phyloP scores from a whole-genome alignment of 2,329 filamentous ascomycete genomes.

The Aspergillus tubingensis region DNA sequence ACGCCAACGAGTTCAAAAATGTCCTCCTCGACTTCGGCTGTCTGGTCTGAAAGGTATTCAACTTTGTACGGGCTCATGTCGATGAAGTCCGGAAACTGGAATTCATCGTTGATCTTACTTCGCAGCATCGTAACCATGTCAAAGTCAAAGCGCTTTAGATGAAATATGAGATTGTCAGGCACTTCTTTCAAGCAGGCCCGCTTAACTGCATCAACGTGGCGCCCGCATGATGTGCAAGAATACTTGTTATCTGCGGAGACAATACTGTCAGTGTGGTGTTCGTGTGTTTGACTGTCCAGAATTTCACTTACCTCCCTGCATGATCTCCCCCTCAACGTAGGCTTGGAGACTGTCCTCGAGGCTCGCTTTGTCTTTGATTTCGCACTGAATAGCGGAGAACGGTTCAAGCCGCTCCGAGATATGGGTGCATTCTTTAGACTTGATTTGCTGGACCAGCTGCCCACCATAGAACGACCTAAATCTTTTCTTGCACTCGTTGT shows the following conservation, averaged over 20 bases:
- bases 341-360: conserved; percentile 86
- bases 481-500: conserved; percentile 65
- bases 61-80: conserved; percentile 90
- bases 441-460: conserved; percentile 89
- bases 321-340: conserved; percentile 94
- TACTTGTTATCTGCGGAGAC: conserved; percentile 80
- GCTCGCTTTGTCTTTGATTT: conserved; percentile 86
- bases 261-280: conserved; percentile 22
- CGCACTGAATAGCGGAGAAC: conserved; percentile 92
- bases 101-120: conserved; percentile 94
- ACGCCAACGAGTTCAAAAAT: conserved; percentile 93
- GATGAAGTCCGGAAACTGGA: conserved; percentile 79
- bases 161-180: conserved; percentile 92
- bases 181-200: conserved; percentile 88
- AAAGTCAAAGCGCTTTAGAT: conserved; percentile 68
- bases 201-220: conserved; percentile 90
- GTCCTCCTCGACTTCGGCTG: conserved; percentile 63
- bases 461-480: conserved; percentile 89
- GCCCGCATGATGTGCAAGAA: conserved; percentile 87
- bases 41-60: conserved; percentile 71
- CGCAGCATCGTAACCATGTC: conserved; percentile 67
- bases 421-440: conserved; percentile 90
- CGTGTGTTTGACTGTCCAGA: not conserved
- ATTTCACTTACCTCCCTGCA: conserved; percentile 72
- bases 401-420: conserved; percentile 88